phyloP scores from a whole-genome alignment of 208 protist species.

The Wallacemonas sp. region DNA sequence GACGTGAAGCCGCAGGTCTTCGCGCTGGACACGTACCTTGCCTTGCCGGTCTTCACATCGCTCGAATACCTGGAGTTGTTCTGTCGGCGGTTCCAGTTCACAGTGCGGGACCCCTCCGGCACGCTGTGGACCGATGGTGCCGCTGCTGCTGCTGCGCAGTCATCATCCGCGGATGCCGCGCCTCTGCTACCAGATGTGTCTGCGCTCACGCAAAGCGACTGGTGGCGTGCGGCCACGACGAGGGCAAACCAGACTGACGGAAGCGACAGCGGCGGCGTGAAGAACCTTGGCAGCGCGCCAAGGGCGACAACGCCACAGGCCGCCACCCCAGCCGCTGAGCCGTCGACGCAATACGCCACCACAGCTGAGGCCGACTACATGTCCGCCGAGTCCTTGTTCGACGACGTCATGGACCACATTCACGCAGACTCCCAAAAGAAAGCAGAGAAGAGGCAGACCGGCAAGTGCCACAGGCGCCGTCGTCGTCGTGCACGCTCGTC shows the following conservation, averaged over 20 bases:
- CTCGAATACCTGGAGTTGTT: slow-evolving; percentile 73
- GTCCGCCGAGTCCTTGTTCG: slow-evolving; percentile 21
- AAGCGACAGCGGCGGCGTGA: background rate
- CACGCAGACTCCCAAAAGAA: background rate
- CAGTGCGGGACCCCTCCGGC: slow-evolving; percentile 76
- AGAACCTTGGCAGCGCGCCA: no score
- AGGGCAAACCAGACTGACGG: background rate
- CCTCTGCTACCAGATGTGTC: slow-evolving; percentile 33
- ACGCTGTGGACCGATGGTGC: slow-evolving; percentile 65
- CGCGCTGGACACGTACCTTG: slow-evolving; percentile 79
- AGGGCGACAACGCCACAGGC: no score
- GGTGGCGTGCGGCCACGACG: slow-evolving; percentile 34
- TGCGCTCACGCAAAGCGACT: slow-evolving; percentile 35
- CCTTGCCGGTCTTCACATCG: slow-evolving; percentile 87
- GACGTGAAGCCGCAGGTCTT: slow-evolving; percentile 89
- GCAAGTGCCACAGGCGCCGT: no score
- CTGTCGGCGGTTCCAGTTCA: slow-evolving; percentile 60
- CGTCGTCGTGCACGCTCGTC: no score
- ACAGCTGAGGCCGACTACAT: background rate
- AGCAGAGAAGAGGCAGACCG: slow-evolving; percentile 13
- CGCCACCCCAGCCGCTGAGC: no score
- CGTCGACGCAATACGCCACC: background rate
- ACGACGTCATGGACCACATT: slow-evolving; percentile 11
- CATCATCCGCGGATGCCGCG: slow-evolving; percentile 6
- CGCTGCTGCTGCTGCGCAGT: slow-evolving; percentile 18